Conservation (phyloP, 306 rosid species). For the Senna tora region DNA sequence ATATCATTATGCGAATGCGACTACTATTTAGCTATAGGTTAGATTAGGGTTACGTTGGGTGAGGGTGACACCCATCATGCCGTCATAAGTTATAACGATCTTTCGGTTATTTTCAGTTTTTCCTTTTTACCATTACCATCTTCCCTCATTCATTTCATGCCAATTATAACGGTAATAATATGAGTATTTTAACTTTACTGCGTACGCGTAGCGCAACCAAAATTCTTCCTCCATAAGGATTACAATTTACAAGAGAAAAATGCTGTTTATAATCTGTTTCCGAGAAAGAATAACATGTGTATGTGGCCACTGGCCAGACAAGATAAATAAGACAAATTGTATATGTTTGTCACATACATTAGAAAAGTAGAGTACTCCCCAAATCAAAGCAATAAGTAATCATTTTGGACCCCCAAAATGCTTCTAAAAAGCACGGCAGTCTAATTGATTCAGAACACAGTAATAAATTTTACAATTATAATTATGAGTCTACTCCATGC, state of each 20-base stretch:
- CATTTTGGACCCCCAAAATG: slow-evolving; percentile 24
- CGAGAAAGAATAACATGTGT: slow-evolving; percentile 27
- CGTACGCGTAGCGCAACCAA: neutral
- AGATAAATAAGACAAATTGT: neutral
- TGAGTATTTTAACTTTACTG: neutral
- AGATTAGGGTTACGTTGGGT: neutral
- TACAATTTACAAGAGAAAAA: too few species aligned
- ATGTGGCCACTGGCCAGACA: too few species aligned
- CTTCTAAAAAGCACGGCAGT: slow-evolving; percentile 14
- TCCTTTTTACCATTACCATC: neutral
- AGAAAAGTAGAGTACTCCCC: slow-evolving; percentile 23
- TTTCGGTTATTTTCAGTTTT: neutral
- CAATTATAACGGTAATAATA: neutral
- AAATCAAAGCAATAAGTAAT: slow-evolving; percentile 36
- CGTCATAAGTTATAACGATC: neutral
- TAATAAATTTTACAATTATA: slow-evolving; percentile 5
- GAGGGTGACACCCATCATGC: too few species aligned
- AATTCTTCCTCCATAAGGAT: neutral
- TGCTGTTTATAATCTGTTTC: slow-evolving; percentile 26
- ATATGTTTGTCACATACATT: slow-evolving; percentile 13
- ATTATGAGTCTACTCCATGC: slow-evolving; percentile 36
- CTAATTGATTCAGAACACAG: slow-evolving; percentile 9
- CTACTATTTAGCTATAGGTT: neutral
- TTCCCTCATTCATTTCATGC: neutral
- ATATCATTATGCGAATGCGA: too few species aligned